Evolutionary conservation across 768 basidiomycete genomes (phyloP).

Genomic region (Hygrophorus pudorinus): DNA sequence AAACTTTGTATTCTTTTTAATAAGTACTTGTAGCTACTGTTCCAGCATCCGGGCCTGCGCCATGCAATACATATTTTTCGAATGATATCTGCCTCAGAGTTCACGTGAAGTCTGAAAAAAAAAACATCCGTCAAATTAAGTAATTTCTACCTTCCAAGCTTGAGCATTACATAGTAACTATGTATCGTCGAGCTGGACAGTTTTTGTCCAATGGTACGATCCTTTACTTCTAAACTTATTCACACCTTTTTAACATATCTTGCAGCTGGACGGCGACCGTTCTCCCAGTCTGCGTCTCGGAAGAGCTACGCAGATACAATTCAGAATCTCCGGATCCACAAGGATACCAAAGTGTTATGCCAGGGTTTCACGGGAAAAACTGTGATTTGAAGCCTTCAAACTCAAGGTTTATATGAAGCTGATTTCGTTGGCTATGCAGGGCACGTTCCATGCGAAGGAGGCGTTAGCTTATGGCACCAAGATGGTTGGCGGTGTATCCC

Average conservation of each 20-base stretch:
- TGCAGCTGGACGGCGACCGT: constrained; percentile 63
- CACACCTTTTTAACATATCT: constrained; percentile 3
- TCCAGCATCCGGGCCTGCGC: no score
- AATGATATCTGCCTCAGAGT: no score
- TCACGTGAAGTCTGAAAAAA: no score
- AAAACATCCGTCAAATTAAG: neutral
- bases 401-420: neutral
- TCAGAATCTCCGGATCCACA: constrained; percentile 84
- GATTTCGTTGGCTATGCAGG: constrained; percentile 36
- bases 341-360: constrained; percentile 89
- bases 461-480: constrained; percentile 92
- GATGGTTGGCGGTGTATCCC: constrained; percentile 97
- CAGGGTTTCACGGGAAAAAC: constrained; percentile 96
- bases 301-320: constrained; percentile 83
- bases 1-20: no score
- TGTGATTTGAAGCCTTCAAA: constrained; percentile 32
- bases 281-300: constrained; percentile 69
- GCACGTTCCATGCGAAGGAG: constrained; percentile 93
- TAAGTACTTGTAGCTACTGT: no score
- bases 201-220: constrained; percentile 42
- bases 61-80: no score
- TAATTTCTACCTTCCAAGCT: no score
- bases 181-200: constrained; percentile 56
- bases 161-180: constrained; percentile 17
- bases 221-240: neutral